Evolutionary conservation across 257 asterid species (phyloP), one percentile per base, ranked within the genome.

Genomic region (Euphrasia confusa): DNA sequence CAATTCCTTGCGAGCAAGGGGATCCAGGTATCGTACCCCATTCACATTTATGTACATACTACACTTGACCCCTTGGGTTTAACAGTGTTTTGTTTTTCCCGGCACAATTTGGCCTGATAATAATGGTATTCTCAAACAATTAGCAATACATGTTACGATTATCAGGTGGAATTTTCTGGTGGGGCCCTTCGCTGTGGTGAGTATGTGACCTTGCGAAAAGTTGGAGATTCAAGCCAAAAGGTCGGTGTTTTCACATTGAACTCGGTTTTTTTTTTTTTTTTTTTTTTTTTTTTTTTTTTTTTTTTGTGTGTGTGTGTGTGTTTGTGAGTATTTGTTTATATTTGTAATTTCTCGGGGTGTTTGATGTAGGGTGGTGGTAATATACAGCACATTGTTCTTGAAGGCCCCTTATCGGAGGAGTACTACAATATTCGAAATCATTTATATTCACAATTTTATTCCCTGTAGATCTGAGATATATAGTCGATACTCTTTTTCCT

Each of bases 101-200:
- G 14, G 8, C 10, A 1, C 10, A 1, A 40, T 40, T 10, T 10
- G 13, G 37, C 1, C 37, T 40, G 47, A 7, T 7, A 40, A 7
- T 40, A 40, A 9, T 12, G 2, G 13, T 40, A 40, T 40, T 40
- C 47, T 40, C 47, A 40, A 40, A 40, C 13, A 40, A 40, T 33
- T 39, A 3, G 61, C 58, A 26, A 39, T n/a, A 62, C n/a, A 47
- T 50, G 30, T 54, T 65, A 24, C 59, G 58, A 52, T 67, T 54
- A 66, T 54, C 84, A 88, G 96, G 98, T 81, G 35, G 95, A 88
- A 68, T 91, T 91, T 73, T 85, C 85, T 47, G 87, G 89, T 35
- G 95, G 98, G 56, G 96, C 94, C 58, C 75, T 91, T 69, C 95
- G 94, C 27, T 91, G 98, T 13, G 98, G 98, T 50, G 98, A 91